Conservation (phyloP, 208 protist species). For the Entamoeba moshkovskii region DNA sequence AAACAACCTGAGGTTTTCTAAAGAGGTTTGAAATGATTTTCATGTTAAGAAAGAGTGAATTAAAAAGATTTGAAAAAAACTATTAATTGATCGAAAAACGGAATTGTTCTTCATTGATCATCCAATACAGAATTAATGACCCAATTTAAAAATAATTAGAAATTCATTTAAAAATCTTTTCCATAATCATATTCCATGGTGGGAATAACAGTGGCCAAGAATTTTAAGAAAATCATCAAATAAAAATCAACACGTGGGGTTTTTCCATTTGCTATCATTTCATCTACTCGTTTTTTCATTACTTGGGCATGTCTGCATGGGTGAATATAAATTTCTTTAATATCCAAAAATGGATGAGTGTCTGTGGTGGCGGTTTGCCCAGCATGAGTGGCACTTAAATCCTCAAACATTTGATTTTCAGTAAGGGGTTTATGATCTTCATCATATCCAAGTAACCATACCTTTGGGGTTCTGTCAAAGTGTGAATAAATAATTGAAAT, state of each 20-base stretch:
- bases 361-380: slow-evolving; percentile 12
- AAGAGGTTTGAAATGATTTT: no score
- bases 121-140: no score
- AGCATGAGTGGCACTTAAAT: slow-evolving; percentile 14
- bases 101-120: no score
- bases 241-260: neutral
- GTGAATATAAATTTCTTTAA: slow-evolving; percentile 6
- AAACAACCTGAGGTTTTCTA: no score
- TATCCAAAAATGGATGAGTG: slow-evolving; percentile 15
- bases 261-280: slow-evolving; percentile 8
- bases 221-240: slow-evolving; percentile 19
- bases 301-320: slow-evolving; percentile 19
- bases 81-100: no score
- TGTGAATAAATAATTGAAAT: slow-evolving; percentile 13
- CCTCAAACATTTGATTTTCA: slow-evolving; percentile 16
- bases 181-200: slow-evolving; percentile 7
- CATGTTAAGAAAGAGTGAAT: no score
- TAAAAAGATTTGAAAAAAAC: no score
- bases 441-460: slow-evolving; percentile 11
- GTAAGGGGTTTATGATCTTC: slow-evolving; percentile 12
- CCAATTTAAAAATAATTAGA: neutral
- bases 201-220: neutral
- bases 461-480: slow-evolving; percentile 5
- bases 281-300: slow-evolving; percentile 10
- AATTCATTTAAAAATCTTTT: neutral